Evolutionary conservation across 2,329 filamentous ascomycete genomes (phyloP).

Genomic region (Nemania abortiva): DNA sequence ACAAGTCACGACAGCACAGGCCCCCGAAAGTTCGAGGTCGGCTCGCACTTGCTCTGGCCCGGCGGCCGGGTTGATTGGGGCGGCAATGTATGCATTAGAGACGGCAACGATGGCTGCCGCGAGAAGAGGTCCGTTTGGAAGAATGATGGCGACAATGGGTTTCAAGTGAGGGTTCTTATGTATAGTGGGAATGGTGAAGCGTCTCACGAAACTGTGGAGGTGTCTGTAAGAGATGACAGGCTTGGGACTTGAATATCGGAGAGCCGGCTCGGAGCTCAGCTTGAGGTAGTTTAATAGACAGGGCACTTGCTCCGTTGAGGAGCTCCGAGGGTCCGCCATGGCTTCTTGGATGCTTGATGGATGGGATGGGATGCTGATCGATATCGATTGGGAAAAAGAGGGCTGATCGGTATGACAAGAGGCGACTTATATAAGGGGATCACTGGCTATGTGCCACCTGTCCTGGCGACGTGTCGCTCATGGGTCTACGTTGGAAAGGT

Average conservation of each 20-base stretch:
- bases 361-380: background rate
- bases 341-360: background rate
- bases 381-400: background rate
- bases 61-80: constrained; percentile 63
- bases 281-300: constrained; percentile 56
- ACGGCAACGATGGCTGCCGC: constrained; percentile 63
- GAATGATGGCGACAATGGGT: constrained; percentile 62
- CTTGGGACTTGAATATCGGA: constrained; percentile 36
- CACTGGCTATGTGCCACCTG: background rate
- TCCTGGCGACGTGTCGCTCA: background rate
- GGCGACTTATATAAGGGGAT: background rate
- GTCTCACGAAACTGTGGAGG: constrained; percentile 50
- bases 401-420: background rate
- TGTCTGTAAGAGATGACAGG: constrained; percentile 53
- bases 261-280: constrained; percentile 18
- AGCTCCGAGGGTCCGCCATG: background rate
- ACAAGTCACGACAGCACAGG: constrained; percentile 61
- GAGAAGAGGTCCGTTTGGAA: constrained; percentile 67
- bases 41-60: constrained; percentile 63
- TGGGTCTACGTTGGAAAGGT: background rate
- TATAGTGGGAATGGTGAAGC: constrained; percentile 51
- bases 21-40: constrained; percentile 62
- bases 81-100: constrained; percentile 63
- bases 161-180: constrained; percentile 45
- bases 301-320: background rate